Percentiles rank a stretch among this genome's conserved stretches.
These are phyloP conservation scores for Cyclotella sp. DNA, from an alignment of 108 stramenopile genomes.

Conservation along the genomic window DNA sequence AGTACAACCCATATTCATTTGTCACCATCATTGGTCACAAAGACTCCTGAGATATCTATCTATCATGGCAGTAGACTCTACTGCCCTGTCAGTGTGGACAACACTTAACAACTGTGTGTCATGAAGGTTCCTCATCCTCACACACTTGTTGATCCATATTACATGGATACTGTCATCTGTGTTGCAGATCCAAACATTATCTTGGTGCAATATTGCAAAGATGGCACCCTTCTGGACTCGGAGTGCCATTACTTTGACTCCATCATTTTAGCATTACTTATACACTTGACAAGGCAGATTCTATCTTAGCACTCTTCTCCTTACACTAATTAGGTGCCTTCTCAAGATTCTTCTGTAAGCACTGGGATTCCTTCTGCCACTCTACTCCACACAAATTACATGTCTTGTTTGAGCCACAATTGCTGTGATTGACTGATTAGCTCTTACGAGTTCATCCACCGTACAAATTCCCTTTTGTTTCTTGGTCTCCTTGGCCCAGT, in stretches of 20 bases:
- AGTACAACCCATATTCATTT: background rate
- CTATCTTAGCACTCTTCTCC: background rate
- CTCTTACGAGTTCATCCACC: no score
- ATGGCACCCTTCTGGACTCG: background rate
- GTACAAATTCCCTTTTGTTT: no score
- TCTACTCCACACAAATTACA: no score
- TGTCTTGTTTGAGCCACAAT: no score
- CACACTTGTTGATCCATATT: background rate
- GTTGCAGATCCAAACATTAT: no score
- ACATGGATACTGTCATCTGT: background rate
- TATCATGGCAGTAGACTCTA: background rate
- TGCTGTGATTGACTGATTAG: no score
- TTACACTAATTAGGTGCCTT: background rate
- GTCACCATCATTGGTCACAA: background rate
- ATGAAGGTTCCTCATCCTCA: no score
- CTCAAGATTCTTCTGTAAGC: background rate
- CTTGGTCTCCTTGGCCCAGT: no score
- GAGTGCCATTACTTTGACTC: background rate
- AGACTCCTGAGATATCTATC: no score
- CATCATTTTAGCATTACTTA: no score
- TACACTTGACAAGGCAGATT: background rate
- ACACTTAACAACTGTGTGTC: background rate
- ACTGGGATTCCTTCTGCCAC: background rate
- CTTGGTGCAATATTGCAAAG: background rate
- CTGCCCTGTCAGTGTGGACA: background rate